Base-by-base conservation (phyloP, 345 rosid species). In the Citrus medica region DNA sequence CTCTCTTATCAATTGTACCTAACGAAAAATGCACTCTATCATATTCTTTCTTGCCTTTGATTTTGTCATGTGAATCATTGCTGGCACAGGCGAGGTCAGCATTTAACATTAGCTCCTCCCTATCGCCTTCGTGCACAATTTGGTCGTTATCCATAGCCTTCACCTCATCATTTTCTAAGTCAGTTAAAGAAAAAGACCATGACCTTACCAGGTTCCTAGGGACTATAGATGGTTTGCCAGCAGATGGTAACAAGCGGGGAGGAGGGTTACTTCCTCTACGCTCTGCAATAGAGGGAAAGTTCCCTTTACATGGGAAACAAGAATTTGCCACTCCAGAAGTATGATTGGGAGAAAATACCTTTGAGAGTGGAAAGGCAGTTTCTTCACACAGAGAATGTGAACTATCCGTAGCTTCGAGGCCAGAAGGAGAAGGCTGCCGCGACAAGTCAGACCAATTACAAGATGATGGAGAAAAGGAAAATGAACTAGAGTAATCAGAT, bases 231-330 rank as follows among this genome's bases (percentile, higher is more conserved):
- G 79, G 81, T 70, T 86, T 86, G 74, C 84, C 85, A 62, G 79
- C 74, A 3, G 91, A 75, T 27, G 90, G 82, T 69, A 91, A 74
- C 71, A 76, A 35, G 62, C 74, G 71, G 3, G 89, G 89, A 16
- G 94, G 94, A 82, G 89, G 92, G 82, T 79, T 84, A 75, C 91
- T 89, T 73, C 94, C 91, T 78, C 94, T 80, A 48, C 91, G 91
- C 86, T 86, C 90, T 69, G 94, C 94, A 83, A 91, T 76, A 51
- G 95, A 89, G 7, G 82, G 89, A 6, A 56, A 74, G 74, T 61
- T 56, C 73, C 81, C 86, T 79, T 79, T 84, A 62, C 76, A 72
- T 21, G 86, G 85, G 13, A 62, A 73, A 72, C 63, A 63, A 78
- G 80, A 63, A 67, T 46, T 80, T 65, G 80, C 87, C 17, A 62